These are phyloP conservation scores for Lycium ferocissimum DNA, from an alignment of 257 asterid genomes.

Conservation along the genomic window DNA sequence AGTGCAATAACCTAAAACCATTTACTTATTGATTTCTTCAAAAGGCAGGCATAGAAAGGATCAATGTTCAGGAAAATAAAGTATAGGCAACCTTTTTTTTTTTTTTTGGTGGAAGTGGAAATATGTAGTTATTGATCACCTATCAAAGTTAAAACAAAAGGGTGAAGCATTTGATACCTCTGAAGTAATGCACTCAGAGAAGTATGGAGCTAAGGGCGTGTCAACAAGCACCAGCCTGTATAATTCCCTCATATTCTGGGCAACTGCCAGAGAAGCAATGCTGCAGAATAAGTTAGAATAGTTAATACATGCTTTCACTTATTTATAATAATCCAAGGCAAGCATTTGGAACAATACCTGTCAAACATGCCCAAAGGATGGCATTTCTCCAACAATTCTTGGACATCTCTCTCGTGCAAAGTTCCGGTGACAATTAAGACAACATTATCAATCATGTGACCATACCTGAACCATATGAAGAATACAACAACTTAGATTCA, in stretches of 20 bases:
- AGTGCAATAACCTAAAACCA: background rate
- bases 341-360: slow-evolving; percentile 56
- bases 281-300: slow-evolving; percentile 43
- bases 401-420: slow-evolving; percentile 94
- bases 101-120: background rate
- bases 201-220: slow-evolving; percentile 95
- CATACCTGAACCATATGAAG: slow-evolving; percentile 61
- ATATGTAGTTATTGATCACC: background rate
- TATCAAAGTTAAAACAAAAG: slow-evolving; percentile 5
- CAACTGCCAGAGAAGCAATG: slow-evolving; percentile 88
- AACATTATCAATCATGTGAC: slow-evolving; percentile 96
- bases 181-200: slow-evolving; percentile 91
- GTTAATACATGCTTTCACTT: background rate
- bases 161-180: slow-evolving; percentile 58
- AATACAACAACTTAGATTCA: background rate
- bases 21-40: slow-evolving; percentile 14
- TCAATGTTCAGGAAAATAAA: background rate
- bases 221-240: slow-evolving; percentile 94
- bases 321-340: background rate
- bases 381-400: slow-evolving; percentile 92
- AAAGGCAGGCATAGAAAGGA: background rate
- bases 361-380: slow-evolving; percentile 98
- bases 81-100: background rate
- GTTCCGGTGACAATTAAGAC: slow-evolving; percentile 94
- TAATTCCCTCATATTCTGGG: slow-evolving; percentile 96